Evolutionary conservation across 163 green algal genomes (phyloP).

Genomic region (Chloromonas sp.): DNA sequence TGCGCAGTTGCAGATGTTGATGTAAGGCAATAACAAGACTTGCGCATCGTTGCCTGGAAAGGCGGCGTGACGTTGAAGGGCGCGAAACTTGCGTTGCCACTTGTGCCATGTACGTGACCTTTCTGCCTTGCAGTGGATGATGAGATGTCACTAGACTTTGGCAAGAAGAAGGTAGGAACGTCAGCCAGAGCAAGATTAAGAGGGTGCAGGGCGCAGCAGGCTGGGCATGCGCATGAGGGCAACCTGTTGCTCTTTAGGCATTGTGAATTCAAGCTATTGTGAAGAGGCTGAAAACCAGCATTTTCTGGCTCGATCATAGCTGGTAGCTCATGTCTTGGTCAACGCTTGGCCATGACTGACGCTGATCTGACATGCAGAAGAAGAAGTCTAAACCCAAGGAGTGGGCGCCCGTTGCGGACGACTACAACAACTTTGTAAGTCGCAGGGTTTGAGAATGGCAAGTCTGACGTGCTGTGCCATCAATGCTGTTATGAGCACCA

Average conservation of each 20-base stretch:
- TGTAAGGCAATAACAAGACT: background rate
- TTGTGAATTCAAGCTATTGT: too few species aligned
- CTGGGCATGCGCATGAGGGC: background rate
- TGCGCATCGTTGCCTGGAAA: background rate
- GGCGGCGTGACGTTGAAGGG: background rate
- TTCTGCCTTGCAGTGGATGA: conserved; percentile 22
- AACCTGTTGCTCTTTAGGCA: background rate
- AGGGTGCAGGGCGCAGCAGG: conserved; percentile 25
- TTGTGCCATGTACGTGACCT: background rate
- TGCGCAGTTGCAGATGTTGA: background rate
- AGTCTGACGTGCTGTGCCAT: background rate
- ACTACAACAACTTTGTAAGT: background rate
- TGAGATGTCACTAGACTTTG: conserved; percentile 42
- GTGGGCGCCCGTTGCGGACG: background rate
- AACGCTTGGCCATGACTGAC: background rate
- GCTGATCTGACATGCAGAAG: conserved; percentile 2
- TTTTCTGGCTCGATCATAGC: too few species aligned
- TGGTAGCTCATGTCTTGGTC: background rate
- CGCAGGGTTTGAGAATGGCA: background rate
- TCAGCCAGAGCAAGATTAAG: too few species aligned
- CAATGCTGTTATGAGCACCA: background rate
- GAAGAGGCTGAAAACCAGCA: too few species aligned
- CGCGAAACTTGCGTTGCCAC: background rate
- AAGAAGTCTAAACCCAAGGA: conserved; percentile 8
- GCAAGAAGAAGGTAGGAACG: conserved; percentile 56